Evolutionary conservation across 2,329 filamentous ascomycete species (phyloP).

Genomic region (Colletotrichum theobromicola): DNA sequence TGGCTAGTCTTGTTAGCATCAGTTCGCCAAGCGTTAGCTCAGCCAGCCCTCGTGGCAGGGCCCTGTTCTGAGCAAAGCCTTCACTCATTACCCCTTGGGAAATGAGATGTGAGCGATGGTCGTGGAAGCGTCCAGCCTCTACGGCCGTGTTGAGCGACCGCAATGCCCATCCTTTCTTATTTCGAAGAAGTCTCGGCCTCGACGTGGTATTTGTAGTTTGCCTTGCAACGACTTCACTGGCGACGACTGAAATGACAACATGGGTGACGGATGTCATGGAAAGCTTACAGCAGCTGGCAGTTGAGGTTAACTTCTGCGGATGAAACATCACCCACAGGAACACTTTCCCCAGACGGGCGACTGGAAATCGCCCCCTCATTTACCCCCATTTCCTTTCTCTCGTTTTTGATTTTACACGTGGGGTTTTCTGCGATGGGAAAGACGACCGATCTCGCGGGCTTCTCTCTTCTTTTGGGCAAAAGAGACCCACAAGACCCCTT

Average conservation of each 20-base stretch:
- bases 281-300: not conserved
- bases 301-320: not conserved
- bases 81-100: not conserved
- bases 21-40: not conserved
- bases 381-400: not conserved
- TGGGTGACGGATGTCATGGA: not conserved
- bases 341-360: not conserved
- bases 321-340: not conserved
- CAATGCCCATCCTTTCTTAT: not conserved
- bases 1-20: not conserved
- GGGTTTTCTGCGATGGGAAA: not conserved
- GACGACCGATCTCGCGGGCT: not conserved
- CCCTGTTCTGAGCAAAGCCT: not conserved
- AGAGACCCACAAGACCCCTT: not conserved
- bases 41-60: slow-evolving; percentile 11
- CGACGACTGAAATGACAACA: not conserved
- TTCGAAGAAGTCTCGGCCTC: not conserved
- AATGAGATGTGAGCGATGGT: not conserved
- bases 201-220: not conserved
- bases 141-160: not conserved
- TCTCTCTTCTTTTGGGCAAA: not conserved
- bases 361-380: not conserved
- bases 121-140: not conserved
- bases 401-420: not conserved
- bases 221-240: not conserved